Percentiles rank a stretch among this genome's conserved stretches.
phyloP scores from a whole-genome alignment of 2,329 filamentous ascomycete species.

The Cladosporium colombiae region DNA sequence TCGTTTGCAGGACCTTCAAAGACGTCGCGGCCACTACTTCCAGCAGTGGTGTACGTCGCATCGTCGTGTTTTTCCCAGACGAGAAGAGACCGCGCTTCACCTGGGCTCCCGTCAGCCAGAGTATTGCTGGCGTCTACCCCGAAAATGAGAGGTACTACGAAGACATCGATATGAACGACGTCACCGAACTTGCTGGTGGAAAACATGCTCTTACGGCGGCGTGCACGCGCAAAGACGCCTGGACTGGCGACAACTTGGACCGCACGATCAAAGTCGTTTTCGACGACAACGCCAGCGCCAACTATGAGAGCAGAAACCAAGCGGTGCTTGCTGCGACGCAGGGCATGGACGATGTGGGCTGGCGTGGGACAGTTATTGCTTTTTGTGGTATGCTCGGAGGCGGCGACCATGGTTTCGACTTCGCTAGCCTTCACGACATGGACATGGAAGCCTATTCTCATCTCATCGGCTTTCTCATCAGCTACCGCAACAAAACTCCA shows the following conservation, averaged over 20 bases:
- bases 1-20: conserved; percentile 15
- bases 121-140: not conserved
- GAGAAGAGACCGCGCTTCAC: conserved; percentile 11
- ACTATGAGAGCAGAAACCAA: not conserved
- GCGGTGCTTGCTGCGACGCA: not conserved
- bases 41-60: not conserved
- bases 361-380: not conserved
- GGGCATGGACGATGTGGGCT: not conserved
- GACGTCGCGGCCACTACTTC: not conserved
- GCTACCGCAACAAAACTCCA: not conserved
- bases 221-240: not conserved
- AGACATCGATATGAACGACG: not conserved
- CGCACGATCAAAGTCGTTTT: not conserved
- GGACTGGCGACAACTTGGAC: not conserved
- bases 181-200: not conserved
- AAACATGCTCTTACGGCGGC: not conserved
- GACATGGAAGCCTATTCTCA: not conserved
- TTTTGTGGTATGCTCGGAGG: not conserved
- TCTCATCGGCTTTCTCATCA: not conserved
- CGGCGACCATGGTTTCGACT: not conserved
- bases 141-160: not conserved
- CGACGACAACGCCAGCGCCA: not conserved
- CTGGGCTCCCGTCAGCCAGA: not conserved
- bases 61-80: conserved; percentile 6
- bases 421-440: not conserved